Evolutionary conservation across 305 asterid genomes (phyloP).

Genomic region (Vinca major): DNA sequence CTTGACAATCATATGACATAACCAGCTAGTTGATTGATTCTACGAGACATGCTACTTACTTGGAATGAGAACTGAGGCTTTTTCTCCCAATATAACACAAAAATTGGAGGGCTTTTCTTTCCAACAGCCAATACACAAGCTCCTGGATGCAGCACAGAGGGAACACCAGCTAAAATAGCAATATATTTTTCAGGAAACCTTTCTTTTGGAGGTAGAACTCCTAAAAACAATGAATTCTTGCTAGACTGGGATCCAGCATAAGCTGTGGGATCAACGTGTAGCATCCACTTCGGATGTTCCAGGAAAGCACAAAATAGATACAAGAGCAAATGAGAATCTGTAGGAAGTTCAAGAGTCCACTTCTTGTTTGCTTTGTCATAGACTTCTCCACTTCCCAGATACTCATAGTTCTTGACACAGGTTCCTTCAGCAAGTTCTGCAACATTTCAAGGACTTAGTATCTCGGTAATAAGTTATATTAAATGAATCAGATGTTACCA

Average conservation of each 20-base stretch:
- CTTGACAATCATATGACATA: neutral
- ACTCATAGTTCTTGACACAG: slow-evolving; percentile 83
- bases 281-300: slow-evolving; percentile 95
- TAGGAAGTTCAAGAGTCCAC: slow-evolving; percentile 72
- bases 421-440: slow-evolving; percentile 93
- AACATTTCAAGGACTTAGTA: slow-evolving; percentile 14
- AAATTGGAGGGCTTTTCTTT: slow-evolving; percentile 74
- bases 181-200: slow-evolving; percentile 85
- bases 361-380: slow-evolving; percentile 58
- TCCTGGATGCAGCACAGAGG: slow-evolving; percentile 85
- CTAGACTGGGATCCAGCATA: slow-evolving; percentile 72
- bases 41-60: slow-evolving; percentile 36
- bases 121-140: slow-evolving; percentile 85
- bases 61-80: slow-evolving; percentile 87
- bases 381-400: slow-evolving; percentile 69
- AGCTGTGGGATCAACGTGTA: slow-evolving; percentile 81
- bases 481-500: slow-evolving; percentile 6
- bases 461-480: slow-evolving; percentile 12
- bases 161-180: slow-evolving; percentile 69
- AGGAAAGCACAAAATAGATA: slow-evolving; percentile 87
- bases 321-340: slow-evolving; percentile 81
- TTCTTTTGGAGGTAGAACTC: slow-evolving; percentile 83
- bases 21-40: neutral
- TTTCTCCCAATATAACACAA: slow-evolving; percentile 82
- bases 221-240: slow-evolving; percentile 87